phyloP scores from a whole-genome alignment of 176 grass and related monocot genomes.

The Oryza glaberrima region DNA sequence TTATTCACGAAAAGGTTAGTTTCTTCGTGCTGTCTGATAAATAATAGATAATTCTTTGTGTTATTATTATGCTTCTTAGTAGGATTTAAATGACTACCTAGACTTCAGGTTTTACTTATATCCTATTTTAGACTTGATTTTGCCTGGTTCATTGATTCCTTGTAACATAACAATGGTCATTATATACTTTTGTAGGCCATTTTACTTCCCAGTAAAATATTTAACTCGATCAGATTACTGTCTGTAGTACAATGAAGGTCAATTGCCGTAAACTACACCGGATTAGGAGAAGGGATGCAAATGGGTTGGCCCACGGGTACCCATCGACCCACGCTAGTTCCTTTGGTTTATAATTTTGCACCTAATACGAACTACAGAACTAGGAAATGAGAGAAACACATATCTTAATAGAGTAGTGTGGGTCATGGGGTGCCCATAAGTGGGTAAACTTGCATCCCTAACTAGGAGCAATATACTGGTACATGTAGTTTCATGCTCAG shows the following conservation, averaged over 20 bases:
- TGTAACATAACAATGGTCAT: background rate
- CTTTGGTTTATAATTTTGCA: too few relatives aligned
- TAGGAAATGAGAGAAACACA: too few relatives aligned
- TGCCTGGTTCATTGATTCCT: background rate
- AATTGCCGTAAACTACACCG: background rate
- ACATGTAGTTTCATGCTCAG: slow-evolving; percentile 5
- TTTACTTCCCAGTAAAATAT: slow-evolving; percentile 23
- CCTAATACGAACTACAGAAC: too few relatives aligned
- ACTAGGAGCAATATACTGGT: background rate
- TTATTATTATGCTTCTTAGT: slow-evolving; percentile 34
- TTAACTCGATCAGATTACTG: slow-evolving; percentile 4
- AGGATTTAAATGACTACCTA: background rate
- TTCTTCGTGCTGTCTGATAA: slow-evolving; percentile 17
- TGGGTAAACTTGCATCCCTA: too few relatives aligned
- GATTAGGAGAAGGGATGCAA: background rate
- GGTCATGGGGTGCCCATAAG: too few relatives aligned
- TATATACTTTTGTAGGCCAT: slow-evolving; percentile 25
- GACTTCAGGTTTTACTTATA: background rate
- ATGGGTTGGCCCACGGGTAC: too few relatives aligned
- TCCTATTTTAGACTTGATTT: background rate
- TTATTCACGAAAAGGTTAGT: slow-evolving; percentile 87
- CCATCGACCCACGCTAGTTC: too few relatives aligned
- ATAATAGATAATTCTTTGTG: slow-evolving; percentile 12
- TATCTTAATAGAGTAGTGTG: too few relatives aligned
- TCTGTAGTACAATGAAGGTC: background rate